These are phyloP conservation scores for Xylaria grammica DNA, from an alignment of 495 filamentous ascomycete species.

Conservation along the genomic window DNA sequence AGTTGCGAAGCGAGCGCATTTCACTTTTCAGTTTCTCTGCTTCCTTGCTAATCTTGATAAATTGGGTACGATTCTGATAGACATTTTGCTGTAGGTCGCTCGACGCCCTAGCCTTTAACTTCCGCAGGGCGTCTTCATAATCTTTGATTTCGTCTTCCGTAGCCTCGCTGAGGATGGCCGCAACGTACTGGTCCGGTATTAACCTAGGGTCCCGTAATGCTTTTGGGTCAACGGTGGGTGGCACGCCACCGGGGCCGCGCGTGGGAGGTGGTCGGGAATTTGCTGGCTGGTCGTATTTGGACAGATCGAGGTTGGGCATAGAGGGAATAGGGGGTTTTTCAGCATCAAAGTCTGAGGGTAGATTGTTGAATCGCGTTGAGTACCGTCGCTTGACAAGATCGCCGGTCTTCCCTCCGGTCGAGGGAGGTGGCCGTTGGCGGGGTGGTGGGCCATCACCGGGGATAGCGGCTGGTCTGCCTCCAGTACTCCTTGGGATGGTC, in stretches of 20 bases:
- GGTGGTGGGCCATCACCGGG: conserved; percentile 38
- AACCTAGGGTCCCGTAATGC: conserved; percentile 82
- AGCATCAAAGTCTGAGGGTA: conserved; percentile 69
- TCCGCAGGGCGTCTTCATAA: conserved; percentile 75
- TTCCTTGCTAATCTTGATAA: conserved; percentile 99
- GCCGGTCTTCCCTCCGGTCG: conserved; percentile 65
- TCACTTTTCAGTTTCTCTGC: conserved; percentile 96
- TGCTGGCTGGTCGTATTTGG: conserved; percentile 53
- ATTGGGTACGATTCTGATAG: conserved; percentile 96
- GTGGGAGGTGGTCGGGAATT: conserved; percentile 50
- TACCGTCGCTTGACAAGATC: conserved; percentile 95
- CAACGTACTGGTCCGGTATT: conserved; percentile 76
- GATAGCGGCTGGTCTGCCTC: conserved; percentile 34
- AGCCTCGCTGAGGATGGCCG: conserved; percentile 81
- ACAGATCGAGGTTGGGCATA: conserved; percentile 60
- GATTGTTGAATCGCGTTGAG: conserved; percentile 84
- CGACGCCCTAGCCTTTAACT: conserved; percentile 81
- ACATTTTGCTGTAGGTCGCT: conserved; percentile 94
- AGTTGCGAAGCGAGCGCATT: conserved; percentile 84
- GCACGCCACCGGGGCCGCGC: conserved; percentile 44
- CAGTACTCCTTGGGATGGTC: conserved; percentile 35
- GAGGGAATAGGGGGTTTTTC: conserved; percentile 68
- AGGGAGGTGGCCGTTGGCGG: conserved; percentile 49
- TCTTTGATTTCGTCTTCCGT: conserved; percentile 92
- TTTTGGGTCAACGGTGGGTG: conserved; percentile 67